Evolutionary conservation across 805 yeast genomes (phyloP), one percentile per base, ranked within the genome.

Genomic region (Saccharomyces paradoxus): DNA sequence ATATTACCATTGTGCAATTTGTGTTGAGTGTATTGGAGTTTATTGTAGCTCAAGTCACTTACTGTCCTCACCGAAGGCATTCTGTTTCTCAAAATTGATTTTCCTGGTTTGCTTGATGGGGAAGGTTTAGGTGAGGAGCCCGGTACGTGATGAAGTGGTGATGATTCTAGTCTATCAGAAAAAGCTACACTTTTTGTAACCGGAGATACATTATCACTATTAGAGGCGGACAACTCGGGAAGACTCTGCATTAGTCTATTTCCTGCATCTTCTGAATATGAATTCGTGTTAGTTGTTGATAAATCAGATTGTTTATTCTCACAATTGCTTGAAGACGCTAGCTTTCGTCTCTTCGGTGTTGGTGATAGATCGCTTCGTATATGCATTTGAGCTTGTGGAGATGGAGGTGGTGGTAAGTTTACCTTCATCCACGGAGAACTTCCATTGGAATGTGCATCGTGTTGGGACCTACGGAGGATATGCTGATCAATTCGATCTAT

Each of bases 101-200:
- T 68, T 5, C 48, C 24, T 2, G 65, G 61, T 46, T 58, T 64
- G 21, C 54, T 46, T n/a, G 55, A 51, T 3, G 64, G 51, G 4
- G 62, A 52, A 2, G 60, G 58, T 13, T 53, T 55, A 14, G 65
- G 64, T 8, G 69, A 66, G 4, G 68, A 61, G 9, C 55, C 54
- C 12, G 56, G 27, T 12, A 56, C 10, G 8, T 26, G 41, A 5
- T 55, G 59, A 10, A 59, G 56, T 21, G 68, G 67, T 17, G 70
- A 64, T 8, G 63, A 60, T 44, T 63, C 68, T 6, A 68, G 46
- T 49, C 57, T 56, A 56, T 68, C 70, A 9, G 71, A 67, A 57
- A 68, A 68, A 5, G 69, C 64, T 4, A 68, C 71, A 1, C 61
- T 49, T 53, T 68, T 68, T 30, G 54, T 54, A 13, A 56, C 53